These are phyloP conservation scores for Pythium aphanidermatum DNA, from an alignment of 352 stramenopile species.

Conservation along the genomic window DNA sequence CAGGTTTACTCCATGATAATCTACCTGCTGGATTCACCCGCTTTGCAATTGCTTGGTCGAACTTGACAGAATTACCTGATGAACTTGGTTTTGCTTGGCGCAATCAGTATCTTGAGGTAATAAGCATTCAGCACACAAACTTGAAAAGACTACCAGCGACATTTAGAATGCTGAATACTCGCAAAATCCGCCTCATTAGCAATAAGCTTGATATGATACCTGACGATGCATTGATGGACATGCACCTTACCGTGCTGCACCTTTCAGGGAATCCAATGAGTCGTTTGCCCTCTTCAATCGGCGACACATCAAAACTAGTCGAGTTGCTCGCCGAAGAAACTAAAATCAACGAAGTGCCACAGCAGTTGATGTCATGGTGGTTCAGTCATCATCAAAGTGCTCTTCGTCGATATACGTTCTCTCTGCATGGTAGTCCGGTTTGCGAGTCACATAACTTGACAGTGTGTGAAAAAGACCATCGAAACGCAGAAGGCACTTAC, in stretches of 20 bases:
- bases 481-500: slow-evolving; percentile 4
- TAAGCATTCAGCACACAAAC: slow-evolving; percentile 14
- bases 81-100: slow-evolving; percentile 8
- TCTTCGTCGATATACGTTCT: neutral
- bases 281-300: neutral
- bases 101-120: neutral
- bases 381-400: neutral
- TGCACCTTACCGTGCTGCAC: neutral
- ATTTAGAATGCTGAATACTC: neutral
- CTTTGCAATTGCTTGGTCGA: slow-evolving; percentile 10
- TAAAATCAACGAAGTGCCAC: neutral
- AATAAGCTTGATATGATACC: slow-evolving; percentile 2
- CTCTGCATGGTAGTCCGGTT: slow-evolving; percentile 7
- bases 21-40: slow-evolving; percentile 6
- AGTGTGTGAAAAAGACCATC: neutral
- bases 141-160: neutral
- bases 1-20: slow-evolving; percentile 3
- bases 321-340: slow-evolving; percentile 7
- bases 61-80: slow-evolving; percentile 9
- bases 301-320: neutral
- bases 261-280: slow-evolving; percentile 9
- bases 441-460: neutral
- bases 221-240: slow-evolving; percentile 1
- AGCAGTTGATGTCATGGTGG: slow-evolving; percentile 7
- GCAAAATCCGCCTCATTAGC: slow-evolving; percentile 11